phyloP scores from a whole-genome alignment of 805 yeast genomes.

The Tetrapisispora iriomotensis region DNA sequence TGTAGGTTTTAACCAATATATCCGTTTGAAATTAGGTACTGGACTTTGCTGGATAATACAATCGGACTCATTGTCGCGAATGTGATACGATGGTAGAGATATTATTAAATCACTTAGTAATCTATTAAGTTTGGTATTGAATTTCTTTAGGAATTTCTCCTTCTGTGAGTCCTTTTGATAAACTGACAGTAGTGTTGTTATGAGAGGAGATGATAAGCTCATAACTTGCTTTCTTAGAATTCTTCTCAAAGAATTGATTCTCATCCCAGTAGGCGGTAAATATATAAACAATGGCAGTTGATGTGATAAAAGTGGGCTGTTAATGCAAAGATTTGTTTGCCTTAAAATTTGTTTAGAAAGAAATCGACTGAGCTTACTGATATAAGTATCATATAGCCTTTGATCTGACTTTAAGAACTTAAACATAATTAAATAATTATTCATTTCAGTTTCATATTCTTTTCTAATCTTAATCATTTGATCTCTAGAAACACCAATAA shows the following conservation, averaged over 20 bases:
- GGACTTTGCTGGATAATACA: slow-evolving; percentile 22
- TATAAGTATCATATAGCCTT: slow-evolving; percentile 12
- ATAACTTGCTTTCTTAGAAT: slow-evolving; percentile 14
- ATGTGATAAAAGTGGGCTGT: slow-evolving; percentile 12
- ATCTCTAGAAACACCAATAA: slow-evolving; percentile 2
- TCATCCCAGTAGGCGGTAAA: slow-evolving; percentile 14
- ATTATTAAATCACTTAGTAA: slow-evolving; percentile 12
- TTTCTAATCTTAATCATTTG: slow-evolving; percentile 7
- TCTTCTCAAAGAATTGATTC: slow-evolving; percentile 12
- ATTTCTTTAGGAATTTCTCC: slow-evolving; percentile 12
- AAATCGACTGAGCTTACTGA: slow-evolving; percentile 14
- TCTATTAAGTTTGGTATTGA: slow-evolving; percentile 8
- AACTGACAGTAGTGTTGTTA: slow-evolving; percentile 11
- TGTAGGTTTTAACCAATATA: slow-evolving; percentile 27
- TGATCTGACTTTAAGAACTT: slow-evolving; percentile 24
- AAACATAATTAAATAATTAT: slow-evolving; percentile 7
- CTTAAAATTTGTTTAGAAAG: slow-evolving; percentile 19
- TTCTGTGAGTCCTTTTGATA: slow-evolving; percentile 10
- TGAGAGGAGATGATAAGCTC: slow-evolving; percentile 19
- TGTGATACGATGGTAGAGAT: slow-evolving; percentile 17
- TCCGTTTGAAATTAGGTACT: slow-evolving; percentile 24
- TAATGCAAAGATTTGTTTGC: slow-evolving; percentile 16
- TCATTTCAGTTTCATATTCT: slow-evolving; percentile 11
- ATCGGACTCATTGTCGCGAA: slow-evolving; percentile 18
- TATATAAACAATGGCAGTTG: slow-evolving; percentile 20